Conservation (phyloP, 2,329 filamentous ascomycete genomes). For the Penicillium aurantiogriseum region DNA sequence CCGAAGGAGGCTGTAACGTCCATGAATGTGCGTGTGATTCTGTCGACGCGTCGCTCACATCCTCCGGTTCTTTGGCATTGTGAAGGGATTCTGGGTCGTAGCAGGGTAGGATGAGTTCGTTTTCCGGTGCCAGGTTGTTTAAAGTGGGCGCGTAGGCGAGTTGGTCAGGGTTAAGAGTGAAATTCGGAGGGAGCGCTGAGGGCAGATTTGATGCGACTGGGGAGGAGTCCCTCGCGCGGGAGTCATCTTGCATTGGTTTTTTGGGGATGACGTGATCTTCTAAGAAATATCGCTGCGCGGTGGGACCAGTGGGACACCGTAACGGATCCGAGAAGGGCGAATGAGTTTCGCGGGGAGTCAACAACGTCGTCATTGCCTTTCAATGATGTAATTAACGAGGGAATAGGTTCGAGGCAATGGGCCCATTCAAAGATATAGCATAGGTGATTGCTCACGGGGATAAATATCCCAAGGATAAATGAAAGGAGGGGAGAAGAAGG, state of each 20-base stretch:
- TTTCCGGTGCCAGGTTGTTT: slow-evolving; percentile 40
- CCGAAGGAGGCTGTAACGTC: slow-evolving; percentile 62
- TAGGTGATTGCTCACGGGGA: background rate
- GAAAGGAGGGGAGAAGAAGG: background rate
- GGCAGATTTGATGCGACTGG: slow-evolving; percentile 32
- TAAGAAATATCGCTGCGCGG: slow-evolving; percentile 35
- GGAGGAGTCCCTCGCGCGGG: slow-evolving; percentile 22
- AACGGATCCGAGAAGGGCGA: slow-evolving; percentile 34
- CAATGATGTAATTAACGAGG: background rate
- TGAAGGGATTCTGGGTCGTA: slow-evolving; percentile 42
- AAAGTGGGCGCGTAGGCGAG: slow-evolving; percentile 36
- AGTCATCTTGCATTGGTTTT: slow-evolving; percentile 31
- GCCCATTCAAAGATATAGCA: background rate
- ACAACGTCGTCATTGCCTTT: slow-evolving; percentile 37
- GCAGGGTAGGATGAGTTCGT: slow-evolving; percentile 44
- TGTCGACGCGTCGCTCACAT: slow-evolving; percentile 23
- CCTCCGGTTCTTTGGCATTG: slow-evolving; percentile 44
- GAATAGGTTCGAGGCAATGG: background rate
- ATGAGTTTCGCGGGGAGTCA: slow-evolving; percentile 31
- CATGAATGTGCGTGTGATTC: slow-evolving; percentile 51
- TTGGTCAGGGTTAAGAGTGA: slow-evolving; percentile 31
- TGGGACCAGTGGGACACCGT: slow-evolving; percentile 30
- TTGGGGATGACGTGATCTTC: slow-evolving; percentile 20
- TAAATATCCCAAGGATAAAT: background rate
- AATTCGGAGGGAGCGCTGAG: slow-evolving; percentile 37